Evolutionary conservation across 179 eudicot genomes (phyloP), one percentile per base, ranked within the genome.

Genomic region (Vitellaria paradoxa): DNA sequence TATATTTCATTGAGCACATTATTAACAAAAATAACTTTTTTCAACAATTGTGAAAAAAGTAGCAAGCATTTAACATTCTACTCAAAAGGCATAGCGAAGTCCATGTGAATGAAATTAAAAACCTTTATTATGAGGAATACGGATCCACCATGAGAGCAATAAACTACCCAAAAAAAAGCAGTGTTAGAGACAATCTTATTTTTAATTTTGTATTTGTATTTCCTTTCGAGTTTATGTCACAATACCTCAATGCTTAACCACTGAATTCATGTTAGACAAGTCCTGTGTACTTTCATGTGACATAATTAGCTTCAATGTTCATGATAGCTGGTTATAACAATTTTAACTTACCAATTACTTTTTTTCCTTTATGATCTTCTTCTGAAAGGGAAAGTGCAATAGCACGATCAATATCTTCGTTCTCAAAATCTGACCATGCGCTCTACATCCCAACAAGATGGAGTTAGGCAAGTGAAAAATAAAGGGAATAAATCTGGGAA

Each of bases 381-480:
- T 91, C 97, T n/a, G 84, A 83, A 76, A 93, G 91, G 60, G 99
- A 93, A 77, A 88, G 88, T 78, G 97, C 99, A 84, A 93, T 91
- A 62, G 99, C 99, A 80, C 85, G 88, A 70, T 93, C 98, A 67
- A 95, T 82, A 79, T 95, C 98, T 85, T 95, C 98, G 65, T 84
- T 77, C 56, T 83, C 93, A 82, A 79, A 81, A 77, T 95, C 96
- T 12, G 91, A 80, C 83, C 77, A 87, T 47, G 84, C 84, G 78
- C 86, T 98, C 99, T 91, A 87, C 85, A 90, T 52, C 46, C 76
- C 65, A 78, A 74, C n/a, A 11, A 61, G n/a, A 75, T 55, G 49
- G 9, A 76, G 45, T 64, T 26, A 20, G 62, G 6, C 65, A 18
- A 60, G 70, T 8, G 42, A 21, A 72, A 73, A 12, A 60, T 57